These are phyloP conservation scores for Calonectria montana DNA, from an alignment of 2,329 filamentous ascomycete species.

Conservation along the genomic window DNA sequence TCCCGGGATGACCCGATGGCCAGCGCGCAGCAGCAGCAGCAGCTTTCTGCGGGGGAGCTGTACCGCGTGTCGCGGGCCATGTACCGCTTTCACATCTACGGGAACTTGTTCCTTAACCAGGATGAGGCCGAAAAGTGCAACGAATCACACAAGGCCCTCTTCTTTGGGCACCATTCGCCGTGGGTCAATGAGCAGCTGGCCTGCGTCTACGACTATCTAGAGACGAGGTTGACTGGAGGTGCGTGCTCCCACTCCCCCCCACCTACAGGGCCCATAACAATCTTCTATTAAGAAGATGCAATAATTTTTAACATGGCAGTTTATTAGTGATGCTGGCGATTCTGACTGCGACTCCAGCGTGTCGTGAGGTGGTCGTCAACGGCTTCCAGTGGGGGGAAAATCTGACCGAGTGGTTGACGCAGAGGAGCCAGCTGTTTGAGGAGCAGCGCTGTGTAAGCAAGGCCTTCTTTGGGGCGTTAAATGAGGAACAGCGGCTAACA, in stretches of 20 bases:
- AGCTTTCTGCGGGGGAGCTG: slow-evolving; percentile 21
- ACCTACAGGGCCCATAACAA: not conserved
- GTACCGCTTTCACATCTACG: slow-evolving; percentile 38
- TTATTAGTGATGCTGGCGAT: slow-evolving; percentile 36
- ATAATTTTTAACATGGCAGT: slow-evolving; percentile 14
- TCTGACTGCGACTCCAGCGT: slow-evolving; percentile 33
- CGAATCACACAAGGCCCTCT: slow-evolving; percentile 30
- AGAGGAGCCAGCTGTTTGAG: slow-evolving; percentile 31
- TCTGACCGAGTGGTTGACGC: slow-evolving; percentile 35
- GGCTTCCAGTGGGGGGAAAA: slow-evolving; percentile 33
- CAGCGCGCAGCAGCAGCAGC: not conserved
- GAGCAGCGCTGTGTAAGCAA: slow-evolving; percentile 36
- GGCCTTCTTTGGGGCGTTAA: not conserved
- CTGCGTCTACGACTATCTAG: slow-evolving; percentile 36
- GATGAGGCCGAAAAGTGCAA: slow-evolving; percentile 4
- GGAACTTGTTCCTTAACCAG: slow-evolving; percentile 32
- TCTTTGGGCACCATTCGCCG: slow-evolving; percentile 35
- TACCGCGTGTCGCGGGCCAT: slow-evolving; percentile 34
- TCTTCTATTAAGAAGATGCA: not conserved
- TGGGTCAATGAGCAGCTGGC: slow-evolving; percentile 39
- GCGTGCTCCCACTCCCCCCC: not conserved
- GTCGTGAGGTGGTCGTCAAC: slow-evolving; percentile 35
- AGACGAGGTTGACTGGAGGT: slow-evolving; percentile 34
- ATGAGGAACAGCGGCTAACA: not conserved
- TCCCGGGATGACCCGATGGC: slow-evolving; percentile 15